Conservation (phyloP, 768 basidiomycete species). For the Suillus variegatus region DNA sequence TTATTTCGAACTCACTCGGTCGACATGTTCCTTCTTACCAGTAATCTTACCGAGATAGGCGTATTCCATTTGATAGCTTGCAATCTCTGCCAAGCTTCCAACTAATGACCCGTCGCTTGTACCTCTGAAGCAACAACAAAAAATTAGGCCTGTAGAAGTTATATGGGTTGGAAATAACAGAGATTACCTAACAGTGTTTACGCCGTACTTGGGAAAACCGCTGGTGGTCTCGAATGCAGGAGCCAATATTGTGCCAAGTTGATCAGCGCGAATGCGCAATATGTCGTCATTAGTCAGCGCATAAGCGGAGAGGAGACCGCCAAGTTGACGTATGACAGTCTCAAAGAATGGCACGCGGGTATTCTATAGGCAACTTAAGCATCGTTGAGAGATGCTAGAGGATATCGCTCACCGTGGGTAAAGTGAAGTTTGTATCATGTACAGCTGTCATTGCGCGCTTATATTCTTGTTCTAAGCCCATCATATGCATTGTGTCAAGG, state of each 20-base stretch:
- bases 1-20: slow-evolving; percentile 43
- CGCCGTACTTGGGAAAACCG: slow-evolving; percentile 70
- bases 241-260: slow-evolving; percentile 72
- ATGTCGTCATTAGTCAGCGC: slow-evolving; percentile 66
- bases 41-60: slow-evolving; percentile 80
- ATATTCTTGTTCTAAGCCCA: slow-evolving; percentile 77
- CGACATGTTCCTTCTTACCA: slow-evolving; percentile 62
- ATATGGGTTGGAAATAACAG: slow-evolving; percentile 14
- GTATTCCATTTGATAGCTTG: slow-evolving; percentile 82
- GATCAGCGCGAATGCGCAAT: slow-evolving; percentile 70
- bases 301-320: slow-evolving; percentile 83
- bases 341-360: slow-evolving; percentile 66
- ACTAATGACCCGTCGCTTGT: slow-evolving; percentile 30
- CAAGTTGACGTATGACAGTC: slow-evolving; percentile 88
- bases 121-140: slow-evolving; percentile 4
- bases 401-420: slow-evolving; percentile 39
- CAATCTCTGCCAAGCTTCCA: slow-evolving; percentile 74
- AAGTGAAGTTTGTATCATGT: slow-evolving; percentile 48
- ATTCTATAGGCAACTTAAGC: slow-evolving; percentile 20
- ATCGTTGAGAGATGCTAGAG: neutral
- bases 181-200: slow-evolving; percentile 62
- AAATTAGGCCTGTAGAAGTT: slow-evolving; percentile 3
- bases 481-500: slow-evolving; percentile 83
- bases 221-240: slow-evolving; percentile 69
- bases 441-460: slow-evolving; percentile 58